A percentile compares a stretch with the other conserved stretches of the same genome.
Conservation (phyloP, 202 grass and related monocot species). For the Alloteropsis angusta region DNA sequence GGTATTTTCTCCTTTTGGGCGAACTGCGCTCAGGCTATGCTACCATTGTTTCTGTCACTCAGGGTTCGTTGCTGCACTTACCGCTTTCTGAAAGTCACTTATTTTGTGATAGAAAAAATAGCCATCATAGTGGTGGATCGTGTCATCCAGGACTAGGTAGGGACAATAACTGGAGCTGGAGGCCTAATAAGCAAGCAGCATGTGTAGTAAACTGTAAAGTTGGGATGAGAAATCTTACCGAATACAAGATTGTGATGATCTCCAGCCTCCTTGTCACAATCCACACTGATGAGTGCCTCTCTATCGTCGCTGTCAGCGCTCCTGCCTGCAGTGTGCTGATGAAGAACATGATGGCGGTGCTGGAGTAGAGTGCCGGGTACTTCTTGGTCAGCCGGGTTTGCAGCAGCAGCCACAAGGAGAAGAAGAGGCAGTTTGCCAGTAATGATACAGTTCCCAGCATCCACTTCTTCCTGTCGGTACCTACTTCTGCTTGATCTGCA, state of each 20-base stretch:
- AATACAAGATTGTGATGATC: constrained; percentile 45
- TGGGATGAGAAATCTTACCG: constrained; percentile 32
- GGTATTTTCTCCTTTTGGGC: neutral
- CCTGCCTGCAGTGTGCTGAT: constrained; percentile 54
- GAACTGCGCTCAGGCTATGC: neutral
- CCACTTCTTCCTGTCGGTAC: constrained; percentile 24
- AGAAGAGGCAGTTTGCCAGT: constrained; percentile 50
- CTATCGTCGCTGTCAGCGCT: constrained; percentile 21
- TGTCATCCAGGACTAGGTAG: neutral
- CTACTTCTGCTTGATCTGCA: neutral
- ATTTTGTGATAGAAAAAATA: neutral
- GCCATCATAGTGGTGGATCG: neutral
- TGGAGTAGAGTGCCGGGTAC: constrained; percentile 70
- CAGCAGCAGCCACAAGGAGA: constrained; percentile 67
- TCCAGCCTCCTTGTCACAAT: constrained; percentile 42
- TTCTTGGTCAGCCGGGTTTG: constrained; percentile 57
- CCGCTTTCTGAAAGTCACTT: neutral
- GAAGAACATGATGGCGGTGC: constrained; percentile 69
- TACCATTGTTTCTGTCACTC: neutral
- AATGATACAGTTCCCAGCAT: constrained; percentile 48
- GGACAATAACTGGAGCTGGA: neutral
- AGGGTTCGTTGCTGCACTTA: neutral
- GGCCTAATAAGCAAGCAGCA: neutral
- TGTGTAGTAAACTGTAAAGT: neutral
- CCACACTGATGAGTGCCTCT: constrained; percentile 44